phyloP scores from a whole-genome alignment of 768 basidiomycete species.

The Hygrophoropsis aurantiaca region DNA sequence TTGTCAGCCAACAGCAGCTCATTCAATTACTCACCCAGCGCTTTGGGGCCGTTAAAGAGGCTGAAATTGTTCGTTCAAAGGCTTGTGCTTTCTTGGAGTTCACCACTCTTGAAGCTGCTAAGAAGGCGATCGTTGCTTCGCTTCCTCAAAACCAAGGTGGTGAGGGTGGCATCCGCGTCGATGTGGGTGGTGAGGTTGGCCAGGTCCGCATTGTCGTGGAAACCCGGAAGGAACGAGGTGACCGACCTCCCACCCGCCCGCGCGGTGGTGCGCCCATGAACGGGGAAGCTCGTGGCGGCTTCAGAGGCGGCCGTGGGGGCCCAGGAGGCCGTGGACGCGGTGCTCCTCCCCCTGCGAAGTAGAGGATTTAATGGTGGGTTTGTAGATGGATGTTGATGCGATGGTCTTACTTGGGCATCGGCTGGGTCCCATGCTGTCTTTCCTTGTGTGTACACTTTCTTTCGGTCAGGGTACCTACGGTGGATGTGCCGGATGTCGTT shows the following conservation, averaged over 20 bases:
- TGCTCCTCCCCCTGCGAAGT: conserved; percentile 27
- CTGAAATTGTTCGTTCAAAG: conserved; percentile 85
- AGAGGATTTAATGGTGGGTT: conserved; percentile 4
- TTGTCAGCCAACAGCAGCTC: conserved; percentile 54
- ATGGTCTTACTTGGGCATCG: not conserved
- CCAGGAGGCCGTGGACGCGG: conserved; percentile 43
- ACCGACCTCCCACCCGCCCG: conserved; percentile 64
- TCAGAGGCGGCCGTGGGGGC: conserved; percentile 45
- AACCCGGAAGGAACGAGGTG: conserved; percentile 88
- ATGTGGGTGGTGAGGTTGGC: conserved; percentile 54
- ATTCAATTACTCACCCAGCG: conserved; percentile 49
- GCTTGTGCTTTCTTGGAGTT: conserved; percentile 97
- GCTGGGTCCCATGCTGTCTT: not conserved
- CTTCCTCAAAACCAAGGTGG: conserved; percentile 71
- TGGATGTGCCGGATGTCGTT: conserved; percentile 1
- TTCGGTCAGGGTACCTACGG: not conserved
- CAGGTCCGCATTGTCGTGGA: conserved; percentile 71
- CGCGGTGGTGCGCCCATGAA: conserved; percentile 61
- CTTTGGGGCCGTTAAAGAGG: conserved; percentile 82
- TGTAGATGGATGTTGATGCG: not conserved
- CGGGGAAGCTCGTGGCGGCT: conserved; percentile 46
- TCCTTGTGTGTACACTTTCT: not conserved
- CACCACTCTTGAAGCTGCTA: conserved; percentile 70
- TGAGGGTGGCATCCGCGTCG: conserved; percentile 84
- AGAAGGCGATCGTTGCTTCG: conserved; percentile 77